Base-by-base conservation (phyloP, 1,284 basidiomycete genomes). In the Melampsora americana region DNA sequence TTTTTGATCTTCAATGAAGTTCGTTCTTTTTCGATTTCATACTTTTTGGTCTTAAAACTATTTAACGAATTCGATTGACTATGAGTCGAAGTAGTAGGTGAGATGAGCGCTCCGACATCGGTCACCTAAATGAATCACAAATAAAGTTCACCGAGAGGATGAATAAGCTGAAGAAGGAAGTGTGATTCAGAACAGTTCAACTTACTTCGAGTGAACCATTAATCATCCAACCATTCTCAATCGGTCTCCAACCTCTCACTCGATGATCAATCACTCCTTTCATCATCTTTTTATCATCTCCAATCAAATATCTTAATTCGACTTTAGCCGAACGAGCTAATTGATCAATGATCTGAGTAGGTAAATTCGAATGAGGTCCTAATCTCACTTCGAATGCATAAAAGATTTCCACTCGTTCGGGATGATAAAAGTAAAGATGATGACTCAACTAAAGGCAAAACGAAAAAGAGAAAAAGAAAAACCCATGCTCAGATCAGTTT, bases 171-270 rank as follows among this genome's bases (percentile, higher is more conserved):
- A 5, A 3, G 35, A 35, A 35, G 3, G 35, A 9, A 35, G 9
- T 35, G 35, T 35, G 35, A 5, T 35, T 35, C 12, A 9, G 39
- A 42, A 42, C 12, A 42, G 11, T 9, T 42, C 39, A 42, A 71
- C 30, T 42, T 64, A 71, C 69, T 60, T 71, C 69, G 16, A 71
- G 42, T 32, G 48, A 71, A 18, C 69, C 69, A 23, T 71, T 71
- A 42, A 71, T 59, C 23, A 71, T 62, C 69, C 69, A 71, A 42
- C 39, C 60, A 32, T 62, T 26, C 42, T 48, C 12, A 20, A 35
- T 28, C 11, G 39, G 11, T 42, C 60, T 28, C 39, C 59, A 12
- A 48, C 69, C 32, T 64, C 60, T n/a, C 26, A 44, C 46, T 30
- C 39, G 62, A 62, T 71, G 23, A 71, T 28, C 16, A 50, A 20